Evolutionary conservation across 306 rosid species (phyloP).

Genomic region (Herpetospermum pedunculosum): DNA sequence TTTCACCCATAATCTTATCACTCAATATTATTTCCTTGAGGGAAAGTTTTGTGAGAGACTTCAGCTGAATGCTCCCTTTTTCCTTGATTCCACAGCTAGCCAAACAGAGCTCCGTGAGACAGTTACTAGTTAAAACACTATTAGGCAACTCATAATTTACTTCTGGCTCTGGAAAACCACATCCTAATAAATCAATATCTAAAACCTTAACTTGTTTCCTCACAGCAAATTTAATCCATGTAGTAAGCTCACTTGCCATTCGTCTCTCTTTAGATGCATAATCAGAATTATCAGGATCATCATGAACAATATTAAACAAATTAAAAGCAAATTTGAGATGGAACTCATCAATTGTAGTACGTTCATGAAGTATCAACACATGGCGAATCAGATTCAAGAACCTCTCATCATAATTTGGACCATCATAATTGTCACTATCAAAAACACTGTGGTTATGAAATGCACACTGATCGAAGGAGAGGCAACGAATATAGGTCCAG

Average conservation of each 20-base stretch:
- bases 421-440: not conserved
- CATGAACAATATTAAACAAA: not conserved
- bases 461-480: slow-evolving; percentile 5
- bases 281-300: not conserved
- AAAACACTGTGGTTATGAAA: not conserved
- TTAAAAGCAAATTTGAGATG: slow-evolving; percentile 7
- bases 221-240: slow-evolving; percentile 6
- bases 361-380: slow-evolving; percentile 4
- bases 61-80: not conserved
- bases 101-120: slow-evolving; percentile 1
- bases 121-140: not conserved
- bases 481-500: not conserved
- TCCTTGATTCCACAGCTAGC: not conserved
- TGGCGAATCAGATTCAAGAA: slow-evolving; percentile 2
- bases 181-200: slow-evolving; percentile 1
- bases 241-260: slow-evolving; percentile 2
- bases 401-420: not conserved
- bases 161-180: not conserved
- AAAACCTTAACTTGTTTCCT: slow-evolving; percentile 9
- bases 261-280: not conserved
- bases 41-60: not conserved
- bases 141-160: not conserved
- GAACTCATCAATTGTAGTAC: not conserved
- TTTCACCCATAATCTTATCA: not conserved
- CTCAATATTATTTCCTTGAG: not conserved